Percentiles rank a stretch among this genome's conserved stretches.
Evolutionary conservation across 1,284 basidiomycete species (phyloP).

Genomic region (Malassezia nana): DNA sequence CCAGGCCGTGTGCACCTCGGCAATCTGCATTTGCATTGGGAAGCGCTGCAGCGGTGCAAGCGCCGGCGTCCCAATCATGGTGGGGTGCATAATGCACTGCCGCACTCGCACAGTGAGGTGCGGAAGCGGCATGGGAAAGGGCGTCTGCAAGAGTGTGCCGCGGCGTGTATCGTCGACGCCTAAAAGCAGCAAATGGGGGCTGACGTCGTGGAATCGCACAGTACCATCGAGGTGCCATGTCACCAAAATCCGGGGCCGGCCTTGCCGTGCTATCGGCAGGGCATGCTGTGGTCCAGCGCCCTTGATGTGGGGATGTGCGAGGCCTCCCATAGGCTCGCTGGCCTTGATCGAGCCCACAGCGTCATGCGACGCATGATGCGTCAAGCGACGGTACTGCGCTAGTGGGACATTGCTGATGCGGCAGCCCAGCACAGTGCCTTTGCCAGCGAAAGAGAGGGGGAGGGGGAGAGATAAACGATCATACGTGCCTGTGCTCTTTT

Average conservation of each 20-base stretch:
- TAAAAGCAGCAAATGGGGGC: conserved; percentile 36
- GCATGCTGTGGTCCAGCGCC: conserved; percentile 11
- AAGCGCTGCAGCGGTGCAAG: conserved; percentile 20
- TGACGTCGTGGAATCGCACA: conserved; percentile 38
- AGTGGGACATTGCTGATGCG: conserved; percentile 23
- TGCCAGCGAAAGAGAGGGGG: conserved; percentile 28
- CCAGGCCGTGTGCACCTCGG: conserved; percentile 27
- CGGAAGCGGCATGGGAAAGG: conserved; percentile 36
- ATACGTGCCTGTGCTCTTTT: background rate
- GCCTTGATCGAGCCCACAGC: conserved; percentile 4
- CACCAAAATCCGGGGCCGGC: conserved; percentile 26
- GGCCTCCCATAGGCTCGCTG: conserved; percentile 9
- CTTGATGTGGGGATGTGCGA: conserved; percentile 4
- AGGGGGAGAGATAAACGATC: conserved; percentile 30
- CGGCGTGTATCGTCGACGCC: conserved; percentile 20
- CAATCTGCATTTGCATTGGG: conserved; percentile 18
- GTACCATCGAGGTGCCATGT: conserved; percentile 45
- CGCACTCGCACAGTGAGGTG: conserved; percentile 33
- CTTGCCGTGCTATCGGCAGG: conserved; percentile 6
- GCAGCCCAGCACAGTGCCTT: conserved; percentile 34
- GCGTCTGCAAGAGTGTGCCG: conserved; percentile 20
- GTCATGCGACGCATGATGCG: conserved; percentile 2
- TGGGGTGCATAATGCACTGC: conserved; percentile 19
- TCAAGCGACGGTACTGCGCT: conserved; percentile 32
- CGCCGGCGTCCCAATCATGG: conserved; percentile 23